phyloP scores from a whole-genome alignment of 176 grass and related monocot genomes.

The Carex cristatella region DNA sequence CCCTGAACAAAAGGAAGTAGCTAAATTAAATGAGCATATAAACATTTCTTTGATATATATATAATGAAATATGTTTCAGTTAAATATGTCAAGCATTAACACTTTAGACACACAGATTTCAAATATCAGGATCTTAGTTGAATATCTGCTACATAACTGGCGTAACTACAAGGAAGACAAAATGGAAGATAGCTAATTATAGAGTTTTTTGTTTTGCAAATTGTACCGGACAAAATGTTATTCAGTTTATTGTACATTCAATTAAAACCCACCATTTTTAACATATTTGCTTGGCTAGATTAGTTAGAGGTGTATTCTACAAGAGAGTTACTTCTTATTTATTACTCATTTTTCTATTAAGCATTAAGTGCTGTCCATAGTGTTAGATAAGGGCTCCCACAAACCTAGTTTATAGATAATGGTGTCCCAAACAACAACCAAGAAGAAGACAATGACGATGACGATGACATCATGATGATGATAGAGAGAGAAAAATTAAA shows the following conservation, averaged over 20 bases:
- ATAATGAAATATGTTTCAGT: neutral
- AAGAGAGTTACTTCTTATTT: neutral
- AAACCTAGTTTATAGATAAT: neutral
- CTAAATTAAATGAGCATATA: neutral
- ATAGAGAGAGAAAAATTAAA: neutral
- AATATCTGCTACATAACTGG: neutral
- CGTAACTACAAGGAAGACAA: neutral
- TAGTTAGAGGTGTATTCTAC: neutral
- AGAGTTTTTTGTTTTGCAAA: neutral
- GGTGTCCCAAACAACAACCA: neutral
- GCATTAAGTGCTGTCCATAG: neutral
- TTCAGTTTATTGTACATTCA: neutral
- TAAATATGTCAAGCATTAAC: neutral
- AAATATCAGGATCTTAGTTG: neutral
- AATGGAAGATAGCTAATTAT: neutral
- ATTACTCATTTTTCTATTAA: neutral
- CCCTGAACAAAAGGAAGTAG: constrained; percentile 43
- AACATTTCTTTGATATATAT: constrained; percentile 4
- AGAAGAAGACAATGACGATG: neutral
- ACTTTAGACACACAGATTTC: neutral
- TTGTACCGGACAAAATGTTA: neutral
- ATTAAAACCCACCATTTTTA: neutral
- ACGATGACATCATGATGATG: neutral
- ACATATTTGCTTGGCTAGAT: neutral
- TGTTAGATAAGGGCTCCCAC: neutral